phyloP scores from a whole-genome alignment of 768 basidiomycete genomes.

The Mycena indigotica region DNA sequence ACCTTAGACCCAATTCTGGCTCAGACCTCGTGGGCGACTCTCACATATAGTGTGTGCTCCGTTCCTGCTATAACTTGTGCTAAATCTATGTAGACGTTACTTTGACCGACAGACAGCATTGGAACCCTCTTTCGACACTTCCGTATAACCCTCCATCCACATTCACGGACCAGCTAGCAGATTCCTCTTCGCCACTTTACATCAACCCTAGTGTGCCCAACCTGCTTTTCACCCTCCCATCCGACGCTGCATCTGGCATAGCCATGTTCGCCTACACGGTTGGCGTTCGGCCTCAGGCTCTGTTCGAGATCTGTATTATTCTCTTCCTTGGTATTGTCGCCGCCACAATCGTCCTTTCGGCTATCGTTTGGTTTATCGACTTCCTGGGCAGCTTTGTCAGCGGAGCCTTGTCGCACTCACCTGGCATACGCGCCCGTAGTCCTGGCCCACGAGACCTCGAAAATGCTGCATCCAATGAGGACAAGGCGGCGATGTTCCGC shows the following conservation, averaged over 20 bases:
- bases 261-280: conserved; percentile 82
- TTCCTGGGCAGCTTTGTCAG: conserved; percentile 44
- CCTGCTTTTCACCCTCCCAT: conserved; percentile 69
- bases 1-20: conserved; percentile 82
- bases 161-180: conserved; percentile 73
- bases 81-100: conserved; percentile 63
- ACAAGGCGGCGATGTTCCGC: conserved; percentile 19
- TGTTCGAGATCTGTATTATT: conserved; percentile 80
- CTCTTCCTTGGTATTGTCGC: conserved; percentile 82
- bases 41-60: conserved; percentile 61
- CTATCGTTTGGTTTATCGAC: conserved; percentile 75
- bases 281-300: conserved; percentile 79
- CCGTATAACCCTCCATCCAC: conserved; percentile 65
- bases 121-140: conserved; percentile 64
- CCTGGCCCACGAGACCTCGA: conserved; percentile 29
- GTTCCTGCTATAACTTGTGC: conserved; percentile 7
- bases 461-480: conserved; percentile 38
- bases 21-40: conserved; percentile 86
- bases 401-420: conserved; percentile 17
- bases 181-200: conserved; percentile 75
- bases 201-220: conserved; percentile 71
- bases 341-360: conserved; percentile 67
- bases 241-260: conserved; percentile 66
- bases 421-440: conserved; percentile 24
- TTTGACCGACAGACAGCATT: conserved; percentile 58